Evolutionary conservation across 2,329 filamentous ascomycete species (phyloP), one percentile per base, ranked within the genome.

Genomic region (Arachnopeziza araneosa): DNA sequence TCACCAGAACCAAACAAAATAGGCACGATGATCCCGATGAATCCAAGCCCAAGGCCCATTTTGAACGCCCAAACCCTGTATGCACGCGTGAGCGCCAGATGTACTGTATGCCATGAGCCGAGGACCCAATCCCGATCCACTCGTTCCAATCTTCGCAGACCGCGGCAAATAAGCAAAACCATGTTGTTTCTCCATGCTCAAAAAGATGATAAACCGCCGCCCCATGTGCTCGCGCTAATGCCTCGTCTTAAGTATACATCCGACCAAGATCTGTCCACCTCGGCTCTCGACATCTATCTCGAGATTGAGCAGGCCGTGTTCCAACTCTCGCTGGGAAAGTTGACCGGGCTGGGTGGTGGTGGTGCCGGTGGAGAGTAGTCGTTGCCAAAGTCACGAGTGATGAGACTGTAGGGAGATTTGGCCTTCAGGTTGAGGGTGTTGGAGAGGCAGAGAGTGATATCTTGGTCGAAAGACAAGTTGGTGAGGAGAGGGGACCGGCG

Each of bases 331-430:
- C 75, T 72, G 30, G 81, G 79, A 69, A 85, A 86, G 74, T 81
- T 82, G 69, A 87, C 82, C 8, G 85, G 85, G 66, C 82, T 85
- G 14, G 85, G 83, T 22, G 85, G 85, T 14, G 85, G 85, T 50
- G 85, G 82, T 17, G 84, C 83, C n/a, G 85, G 85, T 22, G 86
- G 83, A 32, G 79, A 78, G 75, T 86, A 87, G 72, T 87, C 84
- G 60, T 82, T 75, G 67, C 84, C 80, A 50, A 62, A 58, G 17
- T 65, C 59, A 10, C 65, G 53, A 12, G 54, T 60, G 54, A 64
- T 57, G 51, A 69, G 69, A 21, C 56, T 62, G 52, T 70, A 69
- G 51, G 65, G 61, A 1, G 62, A 62, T 54, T 70, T 68, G 23
- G 63, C 58, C 52, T 70, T 70, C n/a, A 63, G 57, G 62, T 67